Conservation (phyloP, 1,139 yeast species). For the Waltiozyma sp. region DNA sequence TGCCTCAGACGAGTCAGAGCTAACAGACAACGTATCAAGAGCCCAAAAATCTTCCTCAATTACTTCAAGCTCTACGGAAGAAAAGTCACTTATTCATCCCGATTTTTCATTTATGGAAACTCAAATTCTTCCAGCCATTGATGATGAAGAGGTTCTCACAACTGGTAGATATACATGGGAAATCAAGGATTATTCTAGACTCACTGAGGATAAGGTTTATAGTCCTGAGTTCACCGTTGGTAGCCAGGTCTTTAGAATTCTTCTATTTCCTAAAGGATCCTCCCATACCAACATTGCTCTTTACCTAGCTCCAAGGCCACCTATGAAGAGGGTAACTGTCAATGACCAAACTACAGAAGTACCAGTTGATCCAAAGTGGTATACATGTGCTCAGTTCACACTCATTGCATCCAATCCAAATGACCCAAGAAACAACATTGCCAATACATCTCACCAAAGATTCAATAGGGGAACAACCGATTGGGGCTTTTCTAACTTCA, state of each 20-base stretch:
- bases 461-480: constrained; percentile 70
- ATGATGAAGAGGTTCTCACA: constrained; percentile 27
- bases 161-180: constrained; percentile 55
- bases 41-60: background rate
- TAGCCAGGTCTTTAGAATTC: constrained; percentile 59
- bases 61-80: background rate
- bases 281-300: constrained; percentile 41
- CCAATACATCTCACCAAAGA: constrained; percentile 71
- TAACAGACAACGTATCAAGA: background rate
- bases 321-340: constrained; percentile 14
- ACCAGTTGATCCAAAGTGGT: constrained; percentile 47
- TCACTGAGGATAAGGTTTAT: constrained; percentile 34
- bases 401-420: constrained; percentile 77
- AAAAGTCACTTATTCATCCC: background rate
- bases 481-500: constrained; percentile 89
- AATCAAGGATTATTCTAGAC: constrained; percentile 50
- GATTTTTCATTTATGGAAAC: constrained; percentile 13
- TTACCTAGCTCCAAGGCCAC: constrained; percentile 41
- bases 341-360: constrained; percentile 22
- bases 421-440: constrained; percentile 47
- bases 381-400: constrained; percentile 84
- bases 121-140: constrained; percentile 22
- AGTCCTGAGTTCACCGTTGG: constrained; percentile 55
- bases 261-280: constrained; percentile 72
- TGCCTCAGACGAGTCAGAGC: background rate